These are phyloP conservation scores for Fusarium annulatum DNA, from an alignment of 2,329 filamentous ascomycete genomes.

Conservation along the genomic window DNA sequence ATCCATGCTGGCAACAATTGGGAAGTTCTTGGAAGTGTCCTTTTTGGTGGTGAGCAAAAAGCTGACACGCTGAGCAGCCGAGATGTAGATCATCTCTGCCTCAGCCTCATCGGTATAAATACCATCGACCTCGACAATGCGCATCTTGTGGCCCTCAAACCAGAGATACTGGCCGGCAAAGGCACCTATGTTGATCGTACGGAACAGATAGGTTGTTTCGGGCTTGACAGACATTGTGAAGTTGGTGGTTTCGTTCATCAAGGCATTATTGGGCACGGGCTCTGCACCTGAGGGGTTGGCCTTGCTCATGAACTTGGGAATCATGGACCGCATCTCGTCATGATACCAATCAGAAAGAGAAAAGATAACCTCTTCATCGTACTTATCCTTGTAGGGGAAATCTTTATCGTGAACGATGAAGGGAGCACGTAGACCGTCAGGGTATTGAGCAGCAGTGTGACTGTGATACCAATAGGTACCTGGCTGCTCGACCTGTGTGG, in stretches of 20 bases:
- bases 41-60: slow-evolving; percentile 73
- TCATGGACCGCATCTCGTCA: slow-evolving; percentile 61
- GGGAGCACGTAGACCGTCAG: slow-evolving; percentile 74
- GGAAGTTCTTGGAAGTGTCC: slow-evolving; percentile 70
- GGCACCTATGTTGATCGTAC: slow-evolving; percentile 78
- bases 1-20: slow-evolving; percentile 78
- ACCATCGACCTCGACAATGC: slow-evolving; percentile 78
- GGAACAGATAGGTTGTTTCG: slow-evolving; percentile 77
- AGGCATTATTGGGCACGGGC: slow-evolving; percentile 73
- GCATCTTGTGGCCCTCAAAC: slow-evolving; percentile 75
- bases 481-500: slow-evolving; percentile 66
- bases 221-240: slow-evolving; percentile 69
- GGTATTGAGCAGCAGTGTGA: slow-evolving; percentile 74
- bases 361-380: slow-evolving; percentile 72
- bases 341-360: slow-evolving; percentile 80
- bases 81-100: slow-evolving; percentile 72
- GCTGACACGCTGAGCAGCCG: slow-evolving; percentile 74
- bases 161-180: slow-evolving; percentile 75
- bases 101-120: slow-evolving; percentile 72
- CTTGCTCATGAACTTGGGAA: slow-evolving; percentile 63
- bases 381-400: slow-evolving; percentile 66
- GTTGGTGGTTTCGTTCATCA: slow-evolving; percentile 78
- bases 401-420: slow-evolving; percentile 73
- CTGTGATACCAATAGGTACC: slow-evolving; percentile 87
- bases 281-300: slow-evolving; percentile 68